A percentile compares a stretch with the other conserved stretches of the same genome.
phyloP scores from a whole-genome alignment of 2,329 filamentous ascomycete genomes.

The Alternaria sp. region DNA sequence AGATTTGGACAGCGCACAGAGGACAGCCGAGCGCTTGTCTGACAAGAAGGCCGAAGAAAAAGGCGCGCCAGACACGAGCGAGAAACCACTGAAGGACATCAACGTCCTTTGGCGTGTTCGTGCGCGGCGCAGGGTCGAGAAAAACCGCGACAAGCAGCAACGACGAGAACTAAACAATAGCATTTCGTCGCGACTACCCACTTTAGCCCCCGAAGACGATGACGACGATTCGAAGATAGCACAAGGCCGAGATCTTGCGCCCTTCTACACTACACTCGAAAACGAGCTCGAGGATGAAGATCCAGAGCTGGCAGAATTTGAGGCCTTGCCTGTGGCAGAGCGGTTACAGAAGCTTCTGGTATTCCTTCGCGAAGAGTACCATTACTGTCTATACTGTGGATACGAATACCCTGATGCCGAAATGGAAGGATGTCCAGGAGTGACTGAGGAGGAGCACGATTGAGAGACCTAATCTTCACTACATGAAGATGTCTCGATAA shows the following conservation, averaged over 20 bases:
- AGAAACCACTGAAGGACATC: slow-evolving; percentile 68
- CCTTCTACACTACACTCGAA: slow-evolving; percentile 60
- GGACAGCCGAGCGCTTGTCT: slow-evolving; percentile 78
- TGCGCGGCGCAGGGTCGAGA: slow-evolving; percentile 71
- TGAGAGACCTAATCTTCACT: slow-evolving; percentile 43
- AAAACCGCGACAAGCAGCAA: slow-evolving; percentile 64
- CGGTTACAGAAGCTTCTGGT: slow-evolving; percentile 69
- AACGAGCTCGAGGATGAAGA: slow-evolving; percentile 80
- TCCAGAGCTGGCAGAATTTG: slow-evolving; percentile 78
- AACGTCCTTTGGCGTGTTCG: slow-evolving; percentile 82
- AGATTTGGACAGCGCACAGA: slow-evolving; percentile 78
- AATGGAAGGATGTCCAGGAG: slow-evolving; percentile 89
- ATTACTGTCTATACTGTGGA: slow-evolving; percentile 98
- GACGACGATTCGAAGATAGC: slow-evolving; percentile 76
- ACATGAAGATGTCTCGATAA: not conserved
- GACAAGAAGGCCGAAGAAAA: slow-evolving; percentile 34
- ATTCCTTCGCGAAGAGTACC: slow-evolving; percentile 72
- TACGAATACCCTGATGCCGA: slow-evolving; percentile 72
- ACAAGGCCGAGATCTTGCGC: slow-evolving; percentile 63
- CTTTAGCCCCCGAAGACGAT: slow-evolving; percentile 67
- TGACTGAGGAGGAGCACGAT: slow-evolving; percentile 82
- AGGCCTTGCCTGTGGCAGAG: slow-evolving; percentile 70
- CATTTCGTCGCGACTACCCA: slow-evolving; percentile 61
- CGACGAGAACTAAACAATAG: slow-evolving; percentile 37
- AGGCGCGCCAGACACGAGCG: slow-evolving; percentile 31